Evolutionary conservation across 805 yeast genomes (phyloP), one percentile per base, ranked within the genome.

Genomic region (Ogataea trehaloabstinens): DNA sequence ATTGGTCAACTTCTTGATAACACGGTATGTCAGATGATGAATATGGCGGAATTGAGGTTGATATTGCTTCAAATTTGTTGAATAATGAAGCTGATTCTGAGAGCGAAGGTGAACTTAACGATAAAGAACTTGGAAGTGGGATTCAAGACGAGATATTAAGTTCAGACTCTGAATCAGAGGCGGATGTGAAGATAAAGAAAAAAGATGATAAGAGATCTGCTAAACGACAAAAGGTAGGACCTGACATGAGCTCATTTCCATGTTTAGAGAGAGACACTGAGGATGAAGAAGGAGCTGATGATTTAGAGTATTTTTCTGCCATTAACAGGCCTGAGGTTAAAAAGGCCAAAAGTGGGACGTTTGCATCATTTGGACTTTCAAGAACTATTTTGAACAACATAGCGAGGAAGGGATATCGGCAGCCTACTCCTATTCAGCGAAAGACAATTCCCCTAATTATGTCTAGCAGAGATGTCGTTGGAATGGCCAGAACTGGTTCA

Each of bases 401-500:
- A 39, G 58, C 76, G 40, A 81, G 79, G 44, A 90, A 88, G 57
- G 99, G 99, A 0, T 93, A 80, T 67, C 83, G 79, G 49, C 93
- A 85, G 49, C 99, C 99, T 11, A 93, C 99, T 0, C 99, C 99
- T 2, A 93, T 93, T 61, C 99, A 93, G 66, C 74, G 99, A 48
- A 93, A 91, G 59, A 83, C 99, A 3, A 86, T 93, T 42, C 99
- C 99, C 0, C 70, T 89, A 39, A 82, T 93, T 42, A 68, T 93
- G 68, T 87, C 85, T 33, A 84, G 80, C 39, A 74, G 95, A 56
- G 99, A 93, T 65, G 95, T 93, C 29, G 99, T 93, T 12, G 99
- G 97, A 58, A 93, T 93, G 99, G 99, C 99, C 12, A 76, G 99
- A 57, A 93, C 99, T 0, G 99, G 99, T 55, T 86, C 96, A 19